Evolutionary conservation across 2,329 filamentous ascomycete species (phyloP).

Genomic region (Alternaria ventricosa): DNA sequence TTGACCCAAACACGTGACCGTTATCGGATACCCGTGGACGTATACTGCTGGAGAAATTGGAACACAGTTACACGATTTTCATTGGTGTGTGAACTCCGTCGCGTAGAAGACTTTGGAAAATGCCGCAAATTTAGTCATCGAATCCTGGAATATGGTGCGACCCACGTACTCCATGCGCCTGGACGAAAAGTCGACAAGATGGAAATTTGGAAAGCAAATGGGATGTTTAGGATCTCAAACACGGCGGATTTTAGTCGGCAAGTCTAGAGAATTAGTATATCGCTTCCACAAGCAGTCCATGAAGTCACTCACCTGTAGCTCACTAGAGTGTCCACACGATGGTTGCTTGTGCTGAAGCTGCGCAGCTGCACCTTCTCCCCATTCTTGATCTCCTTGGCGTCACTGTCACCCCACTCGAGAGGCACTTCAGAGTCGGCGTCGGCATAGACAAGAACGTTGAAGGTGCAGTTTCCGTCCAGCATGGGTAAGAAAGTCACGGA

Average conservation of each 20-base stretch:
- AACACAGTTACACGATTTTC: neutral
- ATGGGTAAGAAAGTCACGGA: slow-evolving; percentile 97
- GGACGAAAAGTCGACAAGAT: neutral
- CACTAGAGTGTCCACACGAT: slow-evolving; percentile 92
- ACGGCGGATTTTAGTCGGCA: slow-evolving; percentile 24
- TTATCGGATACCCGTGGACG: neutral
- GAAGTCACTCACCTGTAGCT: slow-evolving; percentile 71
- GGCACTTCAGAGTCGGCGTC: slow-evolving; percentile 96
- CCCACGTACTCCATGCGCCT: neutral
- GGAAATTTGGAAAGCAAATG: neutral
- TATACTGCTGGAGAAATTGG: neutral
- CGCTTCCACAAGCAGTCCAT: neutral
- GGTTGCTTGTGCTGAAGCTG: slow-evolving; percentile 94
- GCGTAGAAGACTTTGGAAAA: neutral
- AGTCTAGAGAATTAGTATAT: slow-evolving; percentile 26
- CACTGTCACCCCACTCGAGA: slow-evolving; percentile 97
- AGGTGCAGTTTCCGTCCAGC: slow-evolving; percentile 92
- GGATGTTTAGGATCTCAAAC: neutral
- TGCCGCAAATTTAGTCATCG: neutral
- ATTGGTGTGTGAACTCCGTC: neutral
- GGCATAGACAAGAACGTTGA: slow-evolving; percentile 97
- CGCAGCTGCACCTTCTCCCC: slow-evolving; percentile 94
- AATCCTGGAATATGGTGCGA: neutral
- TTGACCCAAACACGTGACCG: neutral
- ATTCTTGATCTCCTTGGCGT: slow-evolving; percentile 94